A percentile compares a stretch with the other conserved stretches of the same genome.
These are phyloP conservation scores for Tricharina praecox DNA, from an alignment of 495 filamentous ascomycete genomes.

Conservation along the genomic window DNA sequence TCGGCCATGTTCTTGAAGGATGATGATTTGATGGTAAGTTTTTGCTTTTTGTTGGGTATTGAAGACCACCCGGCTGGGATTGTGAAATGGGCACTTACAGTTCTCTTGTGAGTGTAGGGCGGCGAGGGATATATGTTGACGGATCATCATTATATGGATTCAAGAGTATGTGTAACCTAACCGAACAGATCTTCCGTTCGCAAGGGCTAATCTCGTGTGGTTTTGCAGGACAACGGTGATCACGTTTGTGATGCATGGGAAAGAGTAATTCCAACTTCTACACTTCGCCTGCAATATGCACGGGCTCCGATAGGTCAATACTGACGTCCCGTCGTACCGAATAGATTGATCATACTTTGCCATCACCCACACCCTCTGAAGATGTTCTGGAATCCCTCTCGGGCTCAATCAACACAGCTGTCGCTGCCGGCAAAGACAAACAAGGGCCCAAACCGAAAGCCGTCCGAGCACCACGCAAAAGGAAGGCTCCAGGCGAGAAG, in stretches of 20 bases:
- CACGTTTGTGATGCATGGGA: background rate
- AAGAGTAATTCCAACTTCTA: background rate
- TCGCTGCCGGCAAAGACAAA: background rate
- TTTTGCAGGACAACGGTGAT: background rate
- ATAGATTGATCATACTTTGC: background rate
- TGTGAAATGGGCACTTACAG: no score
- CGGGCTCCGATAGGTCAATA: background rate
- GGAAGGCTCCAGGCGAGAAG: conserved; percentile 17
- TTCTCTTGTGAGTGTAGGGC: background rate
- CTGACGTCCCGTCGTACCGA: background rate
- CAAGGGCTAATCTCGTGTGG: background rate
- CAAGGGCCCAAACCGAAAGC: background rate
- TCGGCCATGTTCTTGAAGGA: background rate
- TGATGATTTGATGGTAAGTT: background rate
- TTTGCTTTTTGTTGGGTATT: background rate
- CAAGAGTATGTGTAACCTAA: background rate
- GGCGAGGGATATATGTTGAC: background rate
- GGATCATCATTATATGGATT: background rate
- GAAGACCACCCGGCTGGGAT: no score
- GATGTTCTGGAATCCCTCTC: background rate
- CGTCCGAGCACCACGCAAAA: conserved; percentile 12
- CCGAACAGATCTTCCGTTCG: no score
- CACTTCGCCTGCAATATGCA: background rate
- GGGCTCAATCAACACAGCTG: background rate
- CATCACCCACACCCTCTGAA: background rate